Evolutionary conservation across 192 early-diverging fungal genomes (phyloP).

Genomic region (Coemansia sp.): DNA sequence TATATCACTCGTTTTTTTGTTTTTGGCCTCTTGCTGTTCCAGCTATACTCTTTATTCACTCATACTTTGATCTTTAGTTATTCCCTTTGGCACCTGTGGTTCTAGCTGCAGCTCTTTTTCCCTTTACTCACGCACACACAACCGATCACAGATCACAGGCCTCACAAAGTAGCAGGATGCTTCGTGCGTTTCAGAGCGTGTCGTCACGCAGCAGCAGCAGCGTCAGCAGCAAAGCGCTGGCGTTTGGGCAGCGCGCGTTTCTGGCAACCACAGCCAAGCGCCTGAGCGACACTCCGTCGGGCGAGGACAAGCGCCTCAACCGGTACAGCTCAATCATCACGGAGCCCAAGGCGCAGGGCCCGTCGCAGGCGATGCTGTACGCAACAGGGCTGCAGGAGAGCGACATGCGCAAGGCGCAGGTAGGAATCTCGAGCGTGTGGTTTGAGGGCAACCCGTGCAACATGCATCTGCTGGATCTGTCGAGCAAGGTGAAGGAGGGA

Average conservation of each 20-base stretch:
- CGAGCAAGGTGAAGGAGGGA: constrained; percentile 88
- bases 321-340: constrained; percentile 86
- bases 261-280: neutral
- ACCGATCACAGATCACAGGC: too few relatives aligned
- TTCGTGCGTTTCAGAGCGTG: constrained; percentile 23
- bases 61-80: too few relatives aligned
- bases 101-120: too few relatives aligned
- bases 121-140: neutral
- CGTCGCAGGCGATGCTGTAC: constrained; percentile 96
- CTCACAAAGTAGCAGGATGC: constrained; percentile 10
- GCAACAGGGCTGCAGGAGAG: constrained; percentile 86
- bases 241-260: constrained; percentile 2
- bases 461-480: constrained; percentile 94
- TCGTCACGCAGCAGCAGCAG: neutral
- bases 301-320: constrained; percentile 61
- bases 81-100: too few relatives aligned
- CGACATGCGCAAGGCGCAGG: constrained; percentile 86
- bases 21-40: too few relatives aligned
- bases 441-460: constrained; percentile 99
- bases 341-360: constrained; percentile 90
- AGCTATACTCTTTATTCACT: too few relatives aligned
- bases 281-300: neutral
- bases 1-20: too few relatives aligned
- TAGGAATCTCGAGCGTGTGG: constrained; percentile 97
- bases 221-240: constrained; percentile 7